Percentiles rank a stretch among this genome's conserved stretches.
Evolutionary conservation across 345 rosid species (phyloP).

Genomic region (Nasturtium officinale): DNA sequence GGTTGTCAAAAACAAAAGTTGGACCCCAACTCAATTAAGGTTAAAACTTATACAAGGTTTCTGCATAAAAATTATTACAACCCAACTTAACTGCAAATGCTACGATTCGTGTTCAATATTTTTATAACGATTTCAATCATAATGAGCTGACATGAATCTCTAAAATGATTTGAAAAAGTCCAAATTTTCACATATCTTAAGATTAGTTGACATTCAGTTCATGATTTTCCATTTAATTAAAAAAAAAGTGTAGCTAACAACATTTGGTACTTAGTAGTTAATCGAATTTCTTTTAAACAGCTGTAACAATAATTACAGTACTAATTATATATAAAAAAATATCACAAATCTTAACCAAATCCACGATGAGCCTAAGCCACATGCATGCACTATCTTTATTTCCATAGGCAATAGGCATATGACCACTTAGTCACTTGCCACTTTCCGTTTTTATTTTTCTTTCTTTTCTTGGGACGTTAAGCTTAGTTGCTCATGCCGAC

Average conservation of each 20-base stretch:
- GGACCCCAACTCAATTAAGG: no score
- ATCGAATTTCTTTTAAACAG: background rate
- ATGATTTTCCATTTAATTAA: background rate
- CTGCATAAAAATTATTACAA: no score
- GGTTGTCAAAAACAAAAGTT: no score
- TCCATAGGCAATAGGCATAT: slow-evolving; percentile 12
- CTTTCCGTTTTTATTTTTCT: slow-evolving; percentile 5
- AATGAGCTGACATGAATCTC: background rate
- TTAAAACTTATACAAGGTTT: no score
- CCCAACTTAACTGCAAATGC: no score
- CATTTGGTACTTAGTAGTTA: no score
- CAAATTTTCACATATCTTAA: background rate
- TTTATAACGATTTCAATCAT: background rate
- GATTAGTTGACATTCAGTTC: background rate
- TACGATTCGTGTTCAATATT: background rate
- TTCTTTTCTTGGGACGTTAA: no score
- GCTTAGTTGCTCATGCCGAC: slow-evolving; percentile 29
- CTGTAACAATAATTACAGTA: no score
- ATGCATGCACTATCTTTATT: slow-evolving; percentile 20
- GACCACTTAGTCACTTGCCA: slow-evolving; percentile 5
- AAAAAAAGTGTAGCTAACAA: background rate
- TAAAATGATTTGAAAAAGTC: background rate
- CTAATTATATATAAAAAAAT: background rate
- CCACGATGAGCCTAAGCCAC: slow-evolving; percentile 25
- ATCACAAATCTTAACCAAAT: slow-evolving; percentile 12